Percentiles rank a stretch among this genome's conserved stretches.
These are phyloP conservation scores for Coelastrella sp. DNA, from an alignment of 139 green algal species.

Conservation along the genomic window DNA sequence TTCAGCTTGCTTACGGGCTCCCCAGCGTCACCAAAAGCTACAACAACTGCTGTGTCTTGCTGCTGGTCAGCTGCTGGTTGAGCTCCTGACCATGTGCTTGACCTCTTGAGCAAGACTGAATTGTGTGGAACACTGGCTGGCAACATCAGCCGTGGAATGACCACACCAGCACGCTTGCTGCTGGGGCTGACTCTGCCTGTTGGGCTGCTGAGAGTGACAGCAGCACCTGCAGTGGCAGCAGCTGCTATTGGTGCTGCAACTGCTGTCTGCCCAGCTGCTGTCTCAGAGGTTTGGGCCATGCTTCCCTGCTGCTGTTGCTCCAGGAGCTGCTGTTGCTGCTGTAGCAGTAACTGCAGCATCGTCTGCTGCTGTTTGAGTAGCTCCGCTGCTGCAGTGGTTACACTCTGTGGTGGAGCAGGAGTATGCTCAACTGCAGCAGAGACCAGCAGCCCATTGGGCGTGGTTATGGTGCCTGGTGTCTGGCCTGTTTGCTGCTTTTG, in stretches of 20 bases:
- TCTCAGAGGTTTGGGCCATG: no score
- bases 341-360: constrained; percentile 1
- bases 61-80: neutral
- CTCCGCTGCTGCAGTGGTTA: neutral
- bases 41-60: neutral
- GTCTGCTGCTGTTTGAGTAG: constrained; percentile 16
- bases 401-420: neutral
- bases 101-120: neutral
- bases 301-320: neutral
- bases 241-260: neutral
- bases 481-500: neutral
- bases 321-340: constrained; percentile 17
- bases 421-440: neutral
- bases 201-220: neutral
- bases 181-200: neutral
- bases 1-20: no score
- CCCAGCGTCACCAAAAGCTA: no score
- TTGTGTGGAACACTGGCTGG: neutral
- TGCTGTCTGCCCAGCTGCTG: neutral
- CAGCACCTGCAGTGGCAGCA: neutral
- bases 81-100: neutral
- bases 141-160: neutral
- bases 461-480: no score
- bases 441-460: neutral
- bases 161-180: neutral